Evolutionary conservation across 2,329 filamentous ascomycete species (phyloP).

Genomic region (Fusarium longipes): DNA sequence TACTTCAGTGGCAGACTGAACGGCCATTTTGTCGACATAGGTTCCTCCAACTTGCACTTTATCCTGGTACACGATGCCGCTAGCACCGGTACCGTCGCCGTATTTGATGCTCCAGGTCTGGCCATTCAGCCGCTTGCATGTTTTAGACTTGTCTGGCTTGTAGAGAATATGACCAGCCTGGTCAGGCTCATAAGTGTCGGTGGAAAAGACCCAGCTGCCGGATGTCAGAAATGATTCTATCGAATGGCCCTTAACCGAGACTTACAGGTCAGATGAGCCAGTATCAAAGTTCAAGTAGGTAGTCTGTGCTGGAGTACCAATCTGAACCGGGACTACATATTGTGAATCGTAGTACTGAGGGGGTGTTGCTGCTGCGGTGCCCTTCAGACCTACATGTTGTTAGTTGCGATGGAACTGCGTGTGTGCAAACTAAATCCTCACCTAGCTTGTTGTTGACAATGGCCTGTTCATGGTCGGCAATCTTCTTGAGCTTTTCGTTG

Average conservation of each 20-base stretch:
- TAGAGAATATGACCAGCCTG: slow-evolving; percentile 68
- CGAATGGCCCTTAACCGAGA: accelerated
- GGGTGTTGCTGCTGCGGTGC: slow-evolving; percentile 42
- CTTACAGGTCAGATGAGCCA: slow-evolving; percentile 61
- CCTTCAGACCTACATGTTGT: slow-evolving; percentile 28
- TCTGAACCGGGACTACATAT: slow-evolving; percentile 70
- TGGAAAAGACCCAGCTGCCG: slow-evolving; percentile 75
- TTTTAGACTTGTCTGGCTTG: slow-evolving; percentile 58
- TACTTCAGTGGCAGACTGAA: slow-evolving; percentile 72
- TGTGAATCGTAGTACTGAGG: slow-evolving; percentile 61
- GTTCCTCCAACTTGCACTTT: slow-evolving; percentile 70
- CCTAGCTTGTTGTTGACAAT: slow-evolving; percentile 43
- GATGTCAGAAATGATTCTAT: slow-evolving; percentile 30
- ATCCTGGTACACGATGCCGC: slow-evolving; percentile 74
- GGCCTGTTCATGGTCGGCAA: slow-evolving; percentile 33
- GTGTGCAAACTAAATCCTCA: not conserved
- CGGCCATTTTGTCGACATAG: slow-evolving; percentile 69
- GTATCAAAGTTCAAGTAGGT: slow-evolving; percentile 79
- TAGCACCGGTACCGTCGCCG: slow-evolving; percentile 72
- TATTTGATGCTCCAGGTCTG: slow-evolving; percentile 70
- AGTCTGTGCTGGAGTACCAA: slow-evolving; percentile 68
- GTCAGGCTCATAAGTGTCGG: slow-evolving; percentile 60
- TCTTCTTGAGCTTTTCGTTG: slow-evolving; percentile 38
- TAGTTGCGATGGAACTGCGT: not conserved
- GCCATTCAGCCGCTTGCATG: slow-evolving; percentile 55